Base-by-base conservation (phyloP, 1,284 basidiomycete genomes). In the Rhizoctonia solani region DNA sequence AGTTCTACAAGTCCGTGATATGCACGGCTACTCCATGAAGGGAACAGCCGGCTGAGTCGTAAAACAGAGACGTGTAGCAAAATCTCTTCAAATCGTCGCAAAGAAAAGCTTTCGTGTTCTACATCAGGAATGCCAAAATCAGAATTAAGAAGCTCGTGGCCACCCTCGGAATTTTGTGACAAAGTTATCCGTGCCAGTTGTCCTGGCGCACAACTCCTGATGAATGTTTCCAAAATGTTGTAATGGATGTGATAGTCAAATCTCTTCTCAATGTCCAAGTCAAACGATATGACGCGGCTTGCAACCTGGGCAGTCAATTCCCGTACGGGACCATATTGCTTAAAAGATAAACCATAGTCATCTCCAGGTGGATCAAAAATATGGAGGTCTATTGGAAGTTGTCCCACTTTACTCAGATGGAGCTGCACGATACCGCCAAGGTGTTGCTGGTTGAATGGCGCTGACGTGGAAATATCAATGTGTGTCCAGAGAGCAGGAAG, bases 401-500 rank as follows among this genome's bases (percentile, higher is more conserved):
- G 44, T 9, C 44, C 44, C 5, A 21, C 44, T 46, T 19, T 9
- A 46, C 8, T 46, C 5, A 19, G 13, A 19, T 46, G 21, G 9
- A 19, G 6, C 44, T 46, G 6, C 8, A 19, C 44, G 19, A 9
- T 9, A 21, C 6, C 19, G 44, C 11, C 13, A 46, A 46, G 44
- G 11, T 14, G 13, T 19, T 46, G 44, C 6, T 19, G 44, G 37
- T 16, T 19, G 44, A 46, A 19, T 46, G 44, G 44, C 21, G 8
- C n/a, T n/a, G n/a, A n/a, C 9, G 9, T 9, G 44, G 19, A 9
- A 5, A 68, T 61, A 44, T 67, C 54, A 32, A 68, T 53, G 52
- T 68, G 46, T 8, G 67, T 68, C 67, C 67, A 68, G n/a, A 68
- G 56, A n/a, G 34, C 37, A 32, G 61, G 67, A 16, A 49, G 52